Conservation (phyloP, 2,329 filamentous ascomycete species). For the Dactylellina parvicollis region DNA sequence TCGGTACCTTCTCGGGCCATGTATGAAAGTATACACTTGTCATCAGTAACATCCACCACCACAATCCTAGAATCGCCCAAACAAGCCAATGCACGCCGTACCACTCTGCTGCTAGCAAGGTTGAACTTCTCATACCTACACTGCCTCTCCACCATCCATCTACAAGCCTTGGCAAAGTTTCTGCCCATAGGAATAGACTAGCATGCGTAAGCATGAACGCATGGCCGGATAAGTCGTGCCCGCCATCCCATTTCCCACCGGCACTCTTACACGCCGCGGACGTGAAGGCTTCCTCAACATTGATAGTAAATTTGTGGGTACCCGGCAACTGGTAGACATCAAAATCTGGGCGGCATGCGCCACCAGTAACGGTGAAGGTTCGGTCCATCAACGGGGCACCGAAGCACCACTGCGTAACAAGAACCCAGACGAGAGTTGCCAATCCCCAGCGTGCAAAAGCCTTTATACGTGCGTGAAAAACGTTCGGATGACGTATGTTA, state of each 20-base stretch:
- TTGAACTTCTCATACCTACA: slow-evolving; percentile 65
- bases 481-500: slow-evolving; percentile 70
- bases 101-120: slow-evolving; percentile 64
- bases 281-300: slow-evolving; percentile 69
- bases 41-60: slow-evolving; percentile 97
- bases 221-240: slow-evolving; percentile 94
- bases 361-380: slow-evolving; percentile 86
- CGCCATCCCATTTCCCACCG: slow-evolving; percentile 88
- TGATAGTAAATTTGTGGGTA: slow-evolving; percentile 64
- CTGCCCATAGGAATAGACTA: slow-evolving; percentile 81
- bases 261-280: slow-evolving; percentile 82
- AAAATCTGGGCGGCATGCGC: slow-evolving; percentile 75
- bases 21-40: slow-evolving; percentile 98
- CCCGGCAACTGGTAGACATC: slow-evolving; percentile 57
- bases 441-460: slow-evolving; percentile 75
- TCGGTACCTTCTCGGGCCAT: slow-evolving; percentile 91
- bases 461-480: slow-evolving; percentile 61
- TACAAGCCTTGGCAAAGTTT: slow-evolving; percentile 68
- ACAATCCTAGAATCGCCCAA: slow-evolving; percentile 73
- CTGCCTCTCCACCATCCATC: slow-evolving; percentile 57
- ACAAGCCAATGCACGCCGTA: slow-evolving; percentile 62
- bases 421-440: slow-evolving; percentile 81
- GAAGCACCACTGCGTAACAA: slow-evolving; percentile 97
- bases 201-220: slow-evolving; percentile 91
- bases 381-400: slow-evolving; percentile 90